Evolutionary conservation across 441 rosid genomes (phyloP), one percentile per base, ranked within the genome.

Genomic region (Gossypium schwendimanii): DNA sequence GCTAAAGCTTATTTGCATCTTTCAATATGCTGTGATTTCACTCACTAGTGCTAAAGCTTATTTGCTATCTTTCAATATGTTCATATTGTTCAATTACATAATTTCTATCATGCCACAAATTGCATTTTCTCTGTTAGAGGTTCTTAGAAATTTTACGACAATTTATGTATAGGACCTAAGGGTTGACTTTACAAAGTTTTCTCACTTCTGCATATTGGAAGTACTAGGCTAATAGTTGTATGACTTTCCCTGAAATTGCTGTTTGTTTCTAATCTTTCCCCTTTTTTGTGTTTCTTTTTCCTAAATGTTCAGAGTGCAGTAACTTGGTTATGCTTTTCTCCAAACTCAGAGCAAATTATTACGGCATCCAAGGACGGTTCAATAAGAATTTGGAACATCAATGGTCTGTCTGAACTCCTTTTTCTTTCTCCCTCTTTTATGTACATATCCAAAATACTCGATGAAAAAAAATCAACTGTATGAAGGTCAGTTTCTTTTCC

Each of bases 281-380:
- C 3, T 10, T 63, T 9, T 39, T 21, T 49, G 17, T 63, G 14
- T 31, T 72, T 20, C 18, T 33, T 72, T 33, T 63, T 52, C 54
- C 24, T 70, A 57, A 53, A 24, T 65, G 62, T 83, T 63, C 76
- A 83, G 87, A 83, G 87, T 81, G 87, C 87, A 50, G 87, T 83
- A 63, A 90, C 96, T 79, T 93, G 98, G 92, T 82, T 95, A 71
- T 91, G 97, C 87, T 95, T 95, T 61, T 71, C 88, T 71, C 93
- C 95, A 17, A 84, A 87, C 89, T 93, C 98, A 0, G 99, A 93
- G 85, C 84, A 85, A 85, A 86, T 95, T 73, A 85, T 95, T 75
- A 93, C 99, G n/a, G 89, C 96, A 69, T 95, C 98, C 28, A 95
- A 95, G 86, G 99, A 95, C 78, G 97, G 97, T 57, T 65, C 99